These are phyloP conservation scores for Blastomyces percursus DNA, from an alignment of 2,329 filamentous ascomycete species.

Conservation along the genomic window DNA sequence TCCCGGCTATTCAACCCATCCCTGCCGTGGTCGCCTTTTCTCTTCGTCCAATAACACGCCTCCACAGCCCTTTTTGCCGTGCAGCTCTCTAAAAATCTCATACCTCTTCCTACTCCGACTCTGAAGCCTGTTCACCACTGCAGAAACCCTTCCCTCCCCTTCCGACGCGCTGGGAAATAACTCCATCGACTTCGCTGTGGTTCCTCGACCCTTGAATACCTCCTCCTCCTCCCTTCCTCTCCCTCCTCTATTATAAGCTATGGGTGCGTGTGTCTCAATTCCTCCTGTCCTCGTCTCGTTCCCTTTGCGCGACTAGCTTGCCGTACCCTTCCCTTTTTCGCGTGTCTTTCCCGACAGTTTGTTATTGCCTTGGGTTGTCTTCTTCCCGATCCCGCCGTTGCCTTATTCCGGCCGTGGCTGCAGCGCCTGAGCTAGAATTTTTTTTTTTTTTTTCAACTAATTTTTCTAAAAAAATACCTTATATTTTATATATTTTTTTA, in stretches of 20 bases:
- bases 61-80: conserved; percentile 3
- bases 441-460: neutral
- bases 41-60: neutral
- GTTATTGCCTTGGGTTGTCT: conserved; percentile 1
- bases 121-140: neutral
- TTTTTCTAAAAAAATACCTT: neutral
- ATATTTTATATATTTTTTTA: neutral
- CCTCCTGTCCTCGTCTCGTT: neutral
- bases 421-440: neutral
- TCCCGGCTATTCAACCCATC: neutral
- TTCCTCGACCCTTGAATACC: neutral
- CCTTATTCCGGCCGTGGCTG: conserved; percentile 4
- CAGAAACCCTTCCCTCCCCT: neutral
- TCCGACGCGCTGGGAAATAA: neutral
- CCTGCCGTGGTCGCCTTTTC: neutral
- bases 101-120: neutral
- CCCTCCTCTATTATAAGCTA: conserved; percentile 9
- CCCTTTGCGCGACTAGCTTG: conserved; percentile 3
- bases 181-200: neutral
- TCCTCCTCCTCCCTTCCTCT: conserved; percentile 7
- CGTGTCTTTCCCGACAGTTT: neutral
- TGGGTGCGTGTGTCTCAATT: conserved; percentile 15
- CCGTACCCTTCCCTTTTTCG: conserved; percentile 1
- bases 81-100: conserved; percentile 3
- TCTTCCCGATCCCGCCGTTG: conserved; percentile 3